Evolutionary conservation across 2,329 filamentous ascomycete genomes (phyloP), one percentile per base, ranked within the genome.

Genomic region (Penicillium sp.): DNA sequence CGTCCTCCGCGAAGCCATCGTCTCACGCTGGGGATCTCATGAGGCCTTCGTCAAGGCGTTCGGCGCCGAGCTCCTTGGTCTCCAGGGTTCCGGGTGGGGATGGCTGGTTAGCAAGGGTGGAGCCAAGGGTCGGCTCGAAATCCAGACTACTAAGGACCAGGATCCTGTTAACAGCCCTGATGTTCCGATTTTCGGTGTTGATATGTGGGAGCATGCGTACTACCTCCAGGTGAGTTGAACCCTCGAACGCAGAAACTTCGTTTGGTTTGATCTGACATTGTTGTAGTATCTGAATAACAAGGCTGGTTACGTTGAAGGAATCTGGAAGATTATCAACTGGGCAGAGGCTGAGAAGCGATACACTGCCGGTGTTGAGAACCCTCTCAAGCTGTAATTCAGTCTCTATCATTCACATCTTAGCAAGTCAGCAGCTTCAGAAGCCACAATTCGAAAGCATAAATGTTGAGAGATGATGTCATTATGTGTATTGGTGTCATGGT

Each of bases 321-420:
- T 96, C 70, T 96, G 92, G 92, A 89, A 94, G 68, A 90, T 96
- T 34, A 80, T 96, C 72, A 95, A 96, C 83, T 96, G 92, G 92
- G 88, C 89, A 78, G 86, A 88, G 41, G 91, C 91, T 5, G 86
- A 89, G 72, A 84, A 86, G 78, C 83, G 90, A 59, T 90, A 67
- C 52, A 61, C 55, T 45, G 61, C 64, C 27, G 71, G 68, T 0
- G 59, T 67, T 5, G 61, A 70, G 29, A 64, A 58, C 5, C 53
- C 54, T 4, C 36, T 72, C 44, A 72, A 72, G 58, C 54, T 69
- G 42, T 70, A 46, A 53, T 8, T 34, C 11, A 34, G 9, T 13
- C 10, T 5, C 32, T 22, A 44, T 36, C 24, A 27, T 27, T 27
- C 8, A 27, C 24, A 27, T 27, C 24, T 27, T 27, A 27, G 24